Percentiles rank a stretch among this genome's conserved stretches.
Conservation (phyloP, 805 yeast species). For the Torulaspora delbrueckii region DNA sequence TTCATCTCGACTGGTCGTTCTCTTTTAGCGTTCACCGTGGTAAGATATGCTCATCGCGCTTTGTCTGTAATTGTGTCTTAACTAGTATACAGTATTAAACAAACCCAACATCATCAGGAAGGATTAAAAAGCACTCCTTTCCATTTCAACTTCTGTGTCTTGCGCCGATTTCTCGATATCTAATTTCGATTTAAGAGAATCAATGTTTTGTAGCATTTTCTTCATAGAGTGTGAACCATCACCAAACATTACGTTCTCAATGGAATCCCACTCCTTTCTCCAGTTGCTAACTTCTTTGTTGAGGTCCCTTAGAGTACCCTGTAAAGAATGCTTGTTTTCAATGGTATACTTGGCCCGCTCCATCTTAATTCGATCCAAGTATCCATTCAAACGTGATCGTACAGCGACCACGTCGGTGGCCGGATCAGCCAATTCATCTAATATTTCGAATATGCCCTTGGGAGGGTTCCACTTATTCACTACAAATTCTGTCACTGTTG, state of each 20-base stretch:
- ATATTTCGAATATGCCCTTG: constrained; percentile 15
- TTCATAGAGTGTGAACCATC: constrained; percentile 29
- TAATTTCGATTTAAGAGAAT: constrained; percentile 18
- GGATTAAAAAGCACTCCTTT: not conserved
- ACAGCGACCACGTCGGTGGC: constrained; percentile 13
- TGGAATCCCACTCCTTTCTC: constrained; percentile 30
- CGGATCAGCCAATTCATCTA: constrained; percentile 19
- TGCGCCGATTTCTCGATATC: not conserved
- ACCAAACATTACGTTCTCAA: constrained; percentile 33
- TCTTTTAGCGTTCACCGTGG: not conserved
- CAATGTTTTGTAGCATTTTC: constrained; percentile 28
- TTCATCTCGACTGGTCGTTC: not conserved
- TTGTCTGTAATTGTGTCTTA: not conserved
- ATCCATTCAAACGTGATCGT: constrained; percentile 17
- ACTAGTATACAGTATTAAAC: not conserved
- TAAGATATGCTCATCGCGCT: not conserved
- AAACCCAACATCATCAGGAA: no score
- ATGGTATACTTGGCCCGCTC: constrained; percentile 30
- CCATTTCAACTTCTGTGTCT: not conserved
- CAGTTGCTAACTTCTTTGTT: constrained; percentile 30
- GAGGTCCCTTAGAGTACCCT: constrained; percentile 18
- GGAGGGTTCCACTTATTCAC: constrained; percentile 27
- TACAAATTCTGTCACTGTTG: constrained; percentile 16
- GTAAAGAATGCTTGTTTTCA: constrained; percentile 29
- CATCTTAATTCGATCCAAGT: constrained; percentile 29